Base-by-base conservation (phyloP, 495 filamentous ascomycete species). In the Aspergillus hancockii region DNA sequence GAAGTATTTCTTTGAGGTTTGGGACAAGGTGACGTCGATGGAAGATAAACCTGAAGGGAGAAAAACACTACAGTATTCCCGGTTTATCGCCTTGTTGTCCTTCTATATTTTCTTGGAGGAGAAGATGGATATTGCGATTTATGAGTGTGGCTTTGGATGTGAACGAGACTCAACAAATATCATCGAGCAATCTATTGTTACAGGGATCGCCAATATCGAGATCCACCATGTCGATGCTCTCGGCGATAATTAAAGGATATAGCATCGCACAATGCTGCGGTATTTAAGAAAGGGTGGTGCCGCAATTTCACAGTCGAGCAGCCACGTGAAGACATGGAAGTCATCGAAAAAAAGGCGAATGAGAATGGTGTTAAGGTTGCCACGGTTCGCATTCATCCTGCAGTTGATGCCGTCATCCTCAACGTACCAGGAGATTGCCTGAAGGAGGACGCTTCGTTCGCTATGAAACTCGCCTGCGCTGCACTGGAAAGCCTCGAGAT, bases 231-330 rank as follows among this genome's bases (percentile, higher is more conserved):
- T 88, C 16, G 77, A 70, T 18, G 79, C 87, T 61, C 83, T 97
- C 19, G 92, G 92, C 7, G 67, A 82, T 13, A 90, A 0, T 80
- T 94, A 28, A 85, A 90, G 32, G 81, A 88, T 63, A 94, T 97
- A 59, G 90, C 92, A 5, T 95, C 91, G 92, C 91, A 96, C 65
- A 96, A 97, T 68, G 83, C 85, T 0, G 92, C 92, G 8, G 90
- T 96, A 43, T 86, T 95, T 76, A 97, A 94, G 67, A 14, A 62
- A 7, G 85, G 82, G 0, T 74, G 82, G 0, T 74, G 76, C 10
- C 79, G 82, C 3, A 89, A 88, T 3, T 90, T 94, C 54, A 89
- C 88, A 0, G 79, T 88, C 0, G 76, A 75, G 14, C 91, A 96
- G 69, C 74, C 79, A 0, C 66, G 76, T 2, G 71, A 62, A 3